Conservation (phyloP, 805 yeast species). For the Grigorovia transvaalensis region DNA sequence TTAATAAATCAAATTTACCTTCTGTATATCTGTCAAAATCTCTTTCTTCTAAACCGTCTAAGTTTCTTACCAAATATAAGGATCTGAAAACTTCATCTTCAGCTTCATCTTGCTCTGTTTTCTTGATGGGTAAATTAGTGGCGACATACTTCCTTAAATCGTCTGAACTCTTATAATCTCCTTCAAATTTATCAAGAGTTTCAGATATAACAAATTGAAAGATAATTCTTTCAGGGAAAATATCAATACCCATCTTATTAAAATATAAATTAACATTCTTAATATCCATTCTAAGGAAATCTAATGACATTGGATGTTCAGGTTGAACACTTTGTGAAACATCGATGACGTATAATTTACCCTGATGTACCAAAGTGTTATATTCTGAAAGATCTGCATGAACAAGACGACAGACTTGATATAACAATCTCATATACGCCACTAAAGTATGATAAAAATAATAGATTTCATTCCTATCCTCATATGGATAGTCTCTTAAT, state of each 20-base stretch:
- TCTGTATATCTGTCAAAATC: constrained; percentile 71
- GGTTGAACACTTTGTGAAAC: constrained; percentile 98
- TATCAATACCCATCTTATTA: constrained; percentile 56
- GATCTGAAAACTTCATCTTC: constrained; percentile 87
- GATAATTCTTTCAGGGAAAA: constrained; percentile 71
- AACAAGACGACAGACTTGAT: constrained; percentile 77
- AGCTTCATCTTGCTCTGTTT: constrained; percentile 41
- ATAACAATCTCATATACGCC: constrained; percentile 76
- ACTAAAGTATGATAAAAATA: constrained; percentile 68
- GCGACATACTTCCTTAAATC: constrained; percentile 31
- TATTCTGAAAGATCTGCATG: constrained; percentile 97
- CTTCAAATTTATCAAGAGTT: constrained; percentile 32
- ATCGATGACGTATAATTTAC: constrained; percentile 76
- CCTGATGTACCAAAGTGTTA: constrained; percentile 77
- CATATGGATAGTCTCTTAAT: constrained; percentile 70
- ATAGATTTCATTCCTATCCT: constrained; percentile 52
- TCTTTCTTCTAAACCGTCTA: constrained; percentile 80
- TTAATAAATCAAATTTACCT: constrained; percentile 74
- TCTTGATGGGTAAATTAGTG: constrained; percentile 46
- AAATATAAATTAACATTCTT: constrained; percentile 90
- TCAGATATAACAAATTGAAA: constrained; percentile 66
- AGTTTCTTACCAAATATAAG: constrained; percentile 61
- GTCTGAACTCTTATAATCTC: constrained; percentile 23
- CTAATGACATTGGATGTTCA: constrained; percentile 93
- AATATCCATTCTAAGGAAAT: constrained; percentile 93